Evolutionary conservation across 2,329 filamentous ascomycete species (phyloP).

Genomic region (Leptoxyphium fumago): DNA sequence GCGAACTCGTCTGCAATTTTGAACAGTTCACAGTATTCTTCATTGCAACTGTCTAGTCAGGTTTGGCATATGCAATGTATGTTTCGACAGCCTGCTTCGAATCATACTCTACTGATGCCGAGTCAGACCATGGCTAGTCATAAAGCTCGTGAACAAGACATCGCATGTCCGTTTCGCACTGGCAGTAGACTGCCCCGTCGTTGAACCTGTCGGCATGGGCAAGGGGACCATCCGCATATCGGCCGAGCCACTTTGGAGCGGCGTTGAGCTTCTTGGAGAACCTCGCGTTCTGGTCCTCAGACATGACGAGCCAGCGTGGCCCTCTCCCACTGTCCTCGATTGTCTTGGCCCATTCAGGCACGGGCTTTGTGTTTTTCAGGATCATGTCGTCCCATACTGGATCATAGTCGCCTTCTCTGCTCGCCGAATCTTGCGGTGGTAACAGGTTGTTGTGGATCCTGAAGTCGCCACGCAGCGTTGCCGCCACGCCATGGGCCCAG

Average conservation of each 20-base stretch:
- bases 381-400: background rate
- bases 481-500: conserved; percentile 18
- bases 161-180: background rate
- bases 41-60: too few species aligned
- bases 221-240: background rate
- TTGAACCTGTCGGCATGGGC: background rate
- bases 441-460: conserved; percentile 7
- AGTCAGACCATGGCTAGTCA: background rate
- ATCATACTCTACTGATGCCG: too few species aligned
- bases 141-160: background rate
- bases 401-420: background rate
- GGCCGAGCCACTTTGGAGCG: background rate
- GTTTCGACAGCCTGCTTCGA: too few species aligned
- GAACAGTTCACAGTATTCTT: too few species aligned
- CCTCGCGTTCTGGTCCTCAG: background rate
- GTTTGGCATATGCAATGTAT: too few species aligned
- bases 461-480: conserved; percentile 17
- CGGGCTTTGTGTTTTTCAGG: background rate
- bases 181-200: background rate
- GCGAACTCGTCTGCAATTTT: too few species aligned
- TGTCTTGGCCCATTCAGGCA: background rate
- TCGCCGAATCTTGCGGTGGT: background rate
- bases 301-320: background rate
- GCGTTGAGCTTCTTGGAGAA: background rate
- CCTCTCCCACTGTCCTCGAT: background rate